Evolutionary conservation across 2,329 filamentous ascomycete genomes (phyloP).

Genomic region (Blastomyces emzantsi): DNA sequence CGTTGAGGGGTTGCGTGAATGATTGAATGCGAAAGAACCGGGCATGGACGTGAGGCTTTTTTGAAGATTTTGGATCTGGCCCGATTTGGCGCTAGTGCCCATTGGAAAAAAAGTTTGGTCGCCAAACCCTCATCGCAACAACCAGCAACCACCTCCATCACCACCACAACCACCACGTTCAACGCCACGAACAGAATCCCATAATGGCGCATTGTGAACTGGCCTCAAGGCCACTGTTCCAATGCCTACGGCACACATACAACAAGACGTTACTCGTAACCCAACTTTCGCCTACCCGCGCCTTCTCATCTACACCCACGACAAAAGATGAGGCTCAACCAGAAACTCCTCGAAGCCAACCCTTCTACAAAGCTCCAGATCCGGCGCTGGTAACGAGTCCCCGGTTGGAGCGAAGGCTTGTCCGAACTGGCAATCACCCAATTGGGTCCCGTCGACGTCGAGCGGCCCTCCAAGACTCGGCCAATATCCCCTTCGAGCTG

Average conservation of each 20-base stretch:
- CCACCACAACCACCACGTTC: slow-evolving; percentile 14
- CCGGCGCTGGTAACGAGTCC: slow-evolving; percentile 59
- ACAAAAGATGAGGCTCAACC: slow-evolving; percentile 37
- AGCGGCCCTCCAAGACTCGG: slow-evolving; percentile 55
- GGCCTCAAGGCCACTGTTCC: slow-evolving; percentile 35
- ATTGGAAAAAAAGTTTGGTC: slow-evolving; percentile 12
- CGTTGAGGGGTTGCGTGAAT: background rate
- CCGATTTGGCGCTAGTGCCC: slow-evolving; percentile 18
- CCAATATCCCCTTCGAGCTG: slow-evolving; percentile 77
- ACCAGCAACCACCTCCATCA: slow-evolving; percentile 13
- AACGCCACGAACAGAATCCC: slow-evolving; percentile 10
- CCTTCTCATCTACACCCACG: slow-evolving; percentile 41
- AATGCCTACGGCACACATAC: slow-evolving; percentile 34
- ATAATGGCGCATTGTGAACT: slow-evolving; percentile 37
- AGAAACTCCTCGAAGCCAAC: slow-evolving; percentile 29
- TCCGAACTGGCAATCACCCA: slow-evolving; percentile 59
- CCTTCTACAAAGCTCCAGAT: slow-evolving; percentile 43
- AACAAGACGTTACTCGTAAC: slow-evolving; percentile 25
- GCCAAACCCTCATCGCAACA: slow-evolving; percentile 13
- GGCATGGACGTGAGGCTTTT: background rate
- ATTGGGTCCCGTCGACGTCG: slow-evolving; percentile 80
- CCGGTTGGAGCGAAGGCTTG: slow-evolving; percentile 57
- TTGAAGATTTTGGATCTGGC: slow-evolving; percentile 12
- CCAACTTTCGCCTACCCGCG: slow-evolving; percentile 34
- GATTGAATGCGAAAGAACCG: background rate